phyloP scores from a whole-genome alignment of 192 early-diverging fungal species.

The Geranomyces michiganensis region DNA sequence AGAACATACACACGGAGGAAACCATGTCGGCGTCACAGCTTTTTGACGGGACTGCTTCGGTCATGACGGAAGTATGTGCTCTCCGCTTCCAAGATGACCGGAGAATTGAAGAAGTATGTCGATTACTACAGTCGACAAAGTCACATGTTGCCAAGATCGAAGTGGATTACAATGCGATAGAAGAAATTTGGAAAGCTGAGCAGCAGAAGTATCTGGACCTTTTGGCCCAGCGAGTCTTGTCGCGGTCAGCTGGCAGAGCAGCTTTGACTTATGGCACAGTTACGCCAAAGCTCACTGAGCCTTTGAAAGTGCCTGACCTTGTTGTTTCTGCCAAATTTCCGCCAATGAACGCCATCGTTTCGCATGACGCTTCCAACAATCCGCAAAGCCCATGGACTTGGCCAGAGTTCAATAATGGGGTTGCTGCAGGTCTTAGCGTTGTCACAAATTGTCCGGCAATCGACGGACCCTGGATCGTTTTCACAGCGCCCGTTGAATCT shows the following conservation, averaged over 20 bases:
- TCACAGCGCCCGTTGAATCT: constrained; percentile 55
- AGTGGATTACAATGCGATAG: constrained; percentile 15
- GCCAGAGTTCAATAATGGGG: constrained; percentile 90
- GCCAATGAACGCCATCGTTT: constrained; percentile 61
- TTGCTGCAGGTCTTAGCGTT: constrained; percentile 74
- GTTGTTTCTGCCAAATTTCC: constrained; percentile 64
- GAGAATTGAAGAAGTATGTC: constrained; percentile 56
- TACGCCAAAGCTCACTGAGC: constrained; percentile 55
- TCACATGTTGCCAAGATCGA: constrained; percentile 24
- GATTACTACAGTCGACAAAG: constrained; percentile 49
- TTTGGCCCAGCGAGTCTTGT: constrained; percentile 58
- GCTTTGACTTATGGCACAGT: constrained; percentile 69
- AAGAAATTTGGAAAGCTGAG: constrained; percentile 43
- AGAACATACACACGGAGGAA: no score
- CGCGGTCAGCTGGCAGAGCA: constrained; percentile 69
- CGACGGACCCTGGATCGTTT: constrained; percentile 79
- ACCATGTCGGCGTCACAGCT: no score
- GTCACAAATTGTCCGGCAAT: constrained; percentile 55
- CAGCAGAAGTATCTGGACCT: constrained; percentile 52
- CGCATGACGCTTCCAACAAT: constrained; percentile 47
- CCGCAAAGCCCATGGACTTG: constrained; percentile 62
- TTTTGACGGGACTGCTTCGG: constrained; percentile 36
- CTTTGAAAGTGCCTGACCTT: constrained; percentile 61
- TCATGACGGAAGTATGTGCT: constrained; percentile 52
- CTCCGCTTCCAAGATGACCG: constrained; percentile 59